phyloP scores from a whole-genome alignment of 169 alveolate species.

The Cyclospora cayetanensis region DNA sequence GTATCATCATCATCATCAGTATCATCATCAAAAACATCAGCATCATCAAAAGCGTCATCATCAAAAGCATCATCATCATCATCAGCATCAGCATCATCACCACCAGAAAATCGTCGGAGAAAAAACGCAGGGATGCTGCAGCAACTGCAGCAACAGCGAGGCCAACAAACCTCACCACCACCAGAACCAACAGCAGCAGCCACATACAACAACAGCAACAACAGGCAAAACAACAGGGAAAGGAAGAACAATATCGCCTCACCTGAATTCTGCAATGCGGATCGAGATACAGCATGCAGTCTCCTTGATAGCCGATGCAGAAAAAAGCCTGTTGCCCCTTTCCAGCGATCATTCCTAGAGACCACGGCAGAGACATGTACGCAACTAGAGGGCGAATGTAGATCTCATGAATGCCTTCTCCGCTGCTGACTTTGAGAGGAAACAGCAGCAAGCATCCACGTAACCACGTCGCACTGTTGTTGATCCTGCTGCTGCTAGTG shows the following conservation, averaged over 20 bases:
- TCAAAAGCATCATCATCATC: too few relatives aligned
- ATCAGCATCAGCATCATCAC: too few relatives aligned
- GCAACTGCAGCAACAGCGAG: not conserved
- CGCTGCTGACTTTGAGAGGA: conserved; percentile 68
- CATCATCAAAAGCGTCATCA: too few relatives aligned
- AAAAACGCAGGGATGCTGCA: not conserved
- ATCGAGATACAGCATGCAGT: conserved; percentile 63
- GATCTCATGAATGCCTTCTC: conserved; percentile 45
- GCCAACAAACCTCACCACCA: not conserved
- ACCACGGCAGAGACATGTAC: conserved; percentile 69
- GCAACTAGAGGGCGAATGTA: conserved; percentile 44
- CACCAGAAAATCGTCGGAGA: not conserved
- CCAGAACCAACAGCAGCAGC: not conserved
- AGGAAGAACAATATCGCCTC: not conserved
- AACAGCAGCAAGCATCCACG: conserved; percentile 62
- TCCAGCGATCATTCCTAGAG: conserved; percentile 68
- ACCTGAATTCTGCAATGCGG: conserved; percentile 70
- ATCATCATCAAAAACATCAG: too few relatives aligned
- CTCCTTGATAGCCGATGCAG: conserved; percentile 55
- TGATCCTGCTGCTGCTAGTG: not conserved
- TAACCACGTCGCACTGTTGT: not conserved
- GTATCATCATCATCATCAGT: too few relatives aligned
- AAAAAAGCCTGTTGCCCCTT: conserved; percentile 70
- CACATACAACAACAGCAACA: not conserved
- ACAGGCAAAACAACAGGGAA: not conserved